Conservation (phyloP, 441 rosid genomes). For the Metrosideros polymorpha region DNA sequence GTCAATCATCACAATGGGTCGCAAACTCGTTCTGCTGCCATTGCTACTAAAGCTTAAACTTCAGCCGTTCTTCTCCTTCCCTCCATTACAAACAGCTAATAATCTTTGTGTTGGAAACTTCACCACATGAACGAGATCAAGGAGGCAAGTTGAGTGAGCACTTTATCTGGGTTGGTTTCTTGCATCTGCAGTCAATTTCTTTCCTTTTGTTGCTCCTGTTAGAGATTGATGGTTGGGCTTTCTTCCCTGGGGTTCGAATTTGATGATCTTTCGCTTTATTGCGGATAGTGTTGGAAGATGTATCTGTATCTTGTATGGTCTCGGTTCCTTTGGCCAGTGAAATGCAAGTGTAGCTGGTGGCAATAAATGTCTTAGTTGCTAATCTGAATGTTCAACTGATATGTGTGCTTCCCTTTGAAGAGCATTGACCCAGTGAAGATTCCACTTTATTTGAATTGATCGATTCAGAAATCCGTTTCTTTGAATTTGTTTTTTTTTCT, state of each 20-base stretch:
- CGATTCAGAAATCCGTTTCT: background rate
- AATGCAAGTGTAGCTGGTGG: background rate
- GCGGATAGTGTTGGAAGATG: background rate
- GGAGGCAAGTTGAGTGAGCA: background rate
- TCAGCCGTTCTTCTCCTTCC: background rate
- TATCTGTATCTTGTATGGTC: background rate
- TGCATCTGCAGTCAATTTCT: background rate
- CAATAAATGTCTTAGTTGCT: background rate
- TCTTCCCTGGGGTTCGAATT: background rate
- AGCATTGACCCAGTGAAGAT: background rate
- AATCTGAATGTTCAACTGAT: background rate
- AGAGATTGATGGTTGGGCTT: background rate
- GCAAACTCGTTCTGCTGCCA: background rate
- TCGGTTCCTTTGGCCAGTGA: background rate
- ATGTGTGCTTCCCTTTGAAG: background rate
- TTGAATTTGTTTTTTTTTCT: background rate
- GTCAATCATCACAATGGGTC: background rate
- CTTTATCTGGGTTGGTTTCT: background rate
- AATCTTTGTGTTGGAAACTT: background rate
- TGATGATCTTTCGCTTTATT: background rate
- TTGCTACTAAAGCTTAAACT: background rate
- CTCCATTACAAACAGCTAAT: background rate
- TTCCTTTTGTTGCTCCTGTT: background rate
- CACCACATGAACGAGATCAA: background rate
- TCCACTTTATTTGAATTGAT: background rate